Evolutionary conservation across 2,329 filamentous ascomycete genomes (phyloP).

Genomic region (Periglandula ipomoeae): DNA sequence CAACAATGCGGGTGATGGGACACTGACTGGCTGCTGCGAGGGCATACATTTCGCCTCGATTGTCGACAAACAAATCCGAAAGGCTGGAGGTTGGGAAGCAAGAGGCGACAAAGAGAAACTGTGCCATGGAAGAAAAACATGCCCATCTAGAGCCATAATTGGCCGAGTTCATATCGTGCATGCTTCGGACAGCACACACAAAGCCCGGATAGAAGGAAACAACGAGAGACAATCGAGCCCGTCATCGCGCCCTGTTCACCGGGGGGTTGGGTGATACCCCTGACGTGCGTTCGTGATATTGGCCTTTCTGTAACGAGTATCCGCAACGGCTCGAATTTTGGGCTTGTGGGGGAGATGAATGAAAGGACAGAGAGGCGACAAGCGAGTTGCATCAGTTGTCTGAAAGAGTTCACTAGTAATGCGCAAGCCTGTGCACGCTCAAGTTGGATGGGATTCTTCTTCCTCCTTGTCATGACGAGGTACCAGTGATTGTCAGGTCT

Average conservation of each 20-base stretch:
- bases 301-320: neutral
- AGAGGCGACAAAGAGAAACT: neutral
- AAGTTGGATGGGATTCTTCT: too few relatives aligned
- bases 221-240: neutral
- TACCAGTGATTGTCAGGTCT: neutral
- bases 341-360: neutral
- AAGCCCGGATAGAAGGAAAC: neutral
- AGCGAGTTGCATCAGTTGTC: neutral
- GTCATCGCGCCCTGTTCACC: neutral
- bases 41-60: neutral
- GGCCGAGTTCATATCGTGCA: neutral
- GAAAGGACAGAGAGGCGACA: neutral
- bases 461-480: too few relatives aligned
- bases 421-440: too few relatives aligned
- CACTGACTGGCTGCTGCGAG: neutral
- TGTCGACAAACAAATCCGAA: neutral
- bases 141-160: neutral
- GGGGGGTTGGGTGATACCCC: neutral
- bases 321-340: neutral
- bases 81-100: too few relatives aligned
- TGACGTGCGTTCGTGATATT: slow-evolving; percentile 1
- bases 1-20: slow-evolving; percentile 5
- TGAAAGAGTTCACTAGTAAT: too few relatives aligned
- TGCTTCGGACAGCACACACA: neutral
- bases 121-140: neutral